These are phyloP conservation scores for Candida patagonica DNA, from an alignment of 805 yeast genomes.

Conservation along the genomic window DNA sequence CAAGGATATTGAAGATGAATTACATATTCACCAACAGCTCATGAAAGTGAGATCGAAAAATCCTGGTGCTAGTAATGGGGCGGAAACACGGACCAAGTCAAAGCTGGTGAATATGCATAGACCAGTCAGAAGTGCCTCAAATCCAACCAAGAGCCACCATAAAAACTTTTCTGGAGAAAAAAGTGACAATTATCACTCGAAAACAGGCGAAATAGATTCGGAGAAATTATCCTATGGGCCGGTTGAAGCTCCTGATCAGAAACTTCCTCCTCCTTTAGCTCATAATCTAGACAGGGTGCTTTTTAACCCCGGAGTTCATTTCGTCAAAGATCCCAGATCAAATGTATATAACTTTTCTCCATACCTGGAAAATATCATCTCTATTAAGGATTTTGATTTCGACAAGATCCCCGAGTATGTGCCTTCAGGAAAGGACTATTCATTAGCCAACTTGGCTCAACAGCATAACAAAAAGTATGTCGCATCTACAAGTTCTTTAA, in stretches of 20 bases:
- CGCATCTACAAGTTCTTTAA: conserved; percentile 86
- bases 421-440: conserved; percentile 57
- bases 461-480: conserved; percentile 34
- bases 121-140: too few species aligned
- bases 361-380: conserved; percentile 47
- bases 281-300: conserved; percentile 64
- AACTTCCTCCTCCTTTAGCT: conserved; percentile 42
- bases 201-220: conserved; percentile 5
- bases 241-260: conserved; percentile 16
- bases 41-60: too few species aligned
- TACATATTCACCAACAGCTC: too few species aligned
- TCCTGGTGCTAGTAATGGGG: too few species aligned
- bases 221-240: conserved; percentile 9
- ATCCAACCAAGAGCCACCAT: too few species aligned
- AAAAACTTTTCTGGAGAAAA: too few species aligned
- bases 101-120: too few species aligned
- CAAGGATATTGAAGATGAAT: too few species aligned
- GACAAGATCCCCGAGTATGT: conserved; percentile 46
- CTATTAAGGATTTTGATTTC: conserved; percentile 59
- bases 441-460: conserved; percentile 41
- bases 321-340: conserved; percentile 68
- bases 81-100: too few species aligned
- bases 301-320: conserved; percentile 75
- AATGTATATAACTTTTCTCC: conserved; percentile 62
- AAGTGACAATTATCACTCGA: neutral